Percentiles rank a stretch among this genome's conserved stretches.
These are phyloP conservation scores for Crithidia fasciculata DNA, from an alignment of 208 protist genomes.

Conservation along the genomic window DNA sequence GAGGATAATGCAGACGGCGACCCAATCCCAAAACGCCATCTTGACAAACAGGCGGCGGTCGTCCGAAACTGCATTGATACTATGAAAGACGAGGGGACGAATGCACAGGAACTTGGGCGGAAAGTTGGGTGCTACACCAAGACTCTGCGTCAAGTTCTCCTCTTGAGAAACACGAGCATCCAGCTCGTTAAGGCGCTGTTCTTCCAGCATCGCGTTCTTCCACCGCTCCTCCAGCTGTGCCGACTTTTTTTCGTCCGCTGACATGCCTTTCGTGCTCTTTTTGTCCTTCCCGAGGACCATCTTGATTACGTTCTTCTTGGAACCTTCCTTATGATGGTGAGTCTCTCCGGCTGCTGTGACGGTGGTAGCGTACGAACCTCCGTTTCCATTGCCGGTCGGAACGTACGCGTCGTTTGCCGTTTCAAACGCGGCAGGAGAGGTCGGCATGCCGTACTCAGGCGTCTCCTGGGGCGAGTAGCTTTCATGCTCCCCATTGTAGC, in stretches of 20 bases:
- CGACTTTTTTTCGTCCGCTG: conserved; percentile 48
- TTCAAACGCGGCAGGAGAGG: conserved; percentile 37
- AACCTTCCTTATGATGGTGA: conserved; percentile 14
- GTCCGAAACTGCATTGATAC: conserved; percentile 47
- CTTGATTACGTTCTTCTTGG: conserved; percentile 43
- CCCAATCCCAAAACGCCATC: conserved; percentile 73
- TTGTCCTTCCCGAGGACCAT: conserved; percentile 47
- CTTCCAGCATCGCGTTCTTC: conserved; percentile 66
- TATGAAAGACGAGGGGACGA: conserved; percentile 71
- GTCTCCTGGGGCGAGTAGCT: conserved; percentile 39
- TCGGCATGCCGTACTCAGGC: not conserved
- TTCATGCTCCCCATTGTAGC: conserved; percentile 7
- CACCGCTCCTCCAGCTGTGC: conserved; percentile 60
- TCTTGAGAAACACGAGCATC: conserved; percentile 35
- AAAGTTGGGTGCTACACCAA: conserved; percentile 61
- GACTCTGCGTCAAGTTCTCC: conserved; percentile 18
- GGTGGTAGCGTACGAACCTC: not conserved
- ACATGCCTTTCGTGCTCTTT: conserved; percentile 51
- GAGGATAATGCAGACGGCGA: conserved; percentile 61
- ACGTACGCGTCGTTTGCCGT: conserved; percentile 1
- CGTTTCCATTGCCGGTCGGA: conserved; percentile 5
- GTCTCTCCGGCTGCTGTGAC: not conserved
- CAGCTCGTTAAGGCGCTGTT: conserved; percentile 66
- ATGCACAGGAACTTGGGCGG: conserved; percentile 79
- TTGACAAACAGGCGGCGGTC: conserved; percentile 51